A percentile compares a stretch with the other conserved stretches of the same genome.
phyloP scores from a whole-genome alignment of 441 rosid genomes.

The Erodium chrysanthum region DNA sequence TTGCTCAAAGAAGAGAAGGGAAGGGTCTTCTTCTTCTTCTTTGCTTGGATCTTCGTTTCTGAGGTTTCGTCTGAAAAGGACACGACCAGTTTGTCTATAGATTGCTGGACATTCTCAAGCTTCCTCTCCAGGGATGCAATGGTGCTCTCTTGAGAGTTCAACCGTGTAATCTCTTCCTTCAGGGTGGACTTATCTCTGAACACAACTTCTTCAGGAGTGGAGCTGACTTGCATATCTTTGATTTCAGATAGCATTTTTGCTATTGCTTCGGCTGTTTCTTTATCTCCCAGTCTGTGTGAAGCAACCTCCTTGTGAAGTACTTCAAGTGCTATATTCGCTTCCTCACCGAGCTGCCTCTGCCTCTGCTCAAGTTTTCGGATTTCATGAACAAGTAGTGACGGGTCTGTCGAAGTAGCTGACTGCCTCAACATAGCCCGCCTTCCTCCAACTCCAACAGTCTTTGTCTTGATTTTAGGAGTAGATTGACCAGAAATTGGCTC shows the following conservation, averaged over 20 bases:
- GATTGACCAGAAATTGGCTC: conserved; percentile 31
- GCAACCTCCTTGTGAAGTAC: conserved; percentile 96
- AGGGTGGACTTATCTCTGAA: conserved; percentile 69
- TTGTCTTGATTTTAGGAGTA: conserved; percentile 17
- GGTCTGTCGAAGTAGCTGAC: conserved; percentile 63
- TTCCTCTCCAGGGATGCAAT: conserved; percentile 89
- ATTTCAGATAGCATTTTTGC: conserved; percentile 96
- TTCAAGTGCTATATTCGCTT: conserved; percentile 89
- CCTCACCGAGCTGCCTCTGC: conserved; percentile 92
- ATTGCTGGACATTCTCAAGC: conserved; percentile 90
- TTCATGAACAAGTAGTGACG: conserved; percentile 94
- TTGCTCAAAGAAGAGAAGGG: conserved; percentile 66
- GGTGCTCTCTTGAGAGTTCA: conserved; percentile 88
- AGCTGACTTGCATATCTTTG: conserved; percentile 64
- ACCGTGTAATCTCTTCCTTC: conserved; percentile 93
- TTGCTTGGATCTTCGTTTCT: conserved; percentile 46
- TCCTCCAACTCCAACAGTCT: conserved; percentile 2
- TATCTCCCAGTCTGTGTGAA: conserved; percentile 88
- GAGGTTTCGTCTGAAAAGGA: conserved; percentile 55
- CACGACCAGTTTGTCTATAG: conserved; percentile 90
- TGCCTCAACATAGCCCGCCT: conserved; percentile 63
- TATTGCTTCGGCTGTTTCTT: conserved; percentile 96
- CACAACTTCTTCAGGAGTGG: conserved; percentile 44
- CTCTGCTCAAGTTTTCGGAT: conserved; percentile 96
- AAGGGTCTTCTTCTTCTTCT: conserved; percentile 61